Evolutionary conservation across 2,329 filamentous ascomycete genomes (phyloP).

Genomic region (Thermothelomyces thermophilus): DNA sequence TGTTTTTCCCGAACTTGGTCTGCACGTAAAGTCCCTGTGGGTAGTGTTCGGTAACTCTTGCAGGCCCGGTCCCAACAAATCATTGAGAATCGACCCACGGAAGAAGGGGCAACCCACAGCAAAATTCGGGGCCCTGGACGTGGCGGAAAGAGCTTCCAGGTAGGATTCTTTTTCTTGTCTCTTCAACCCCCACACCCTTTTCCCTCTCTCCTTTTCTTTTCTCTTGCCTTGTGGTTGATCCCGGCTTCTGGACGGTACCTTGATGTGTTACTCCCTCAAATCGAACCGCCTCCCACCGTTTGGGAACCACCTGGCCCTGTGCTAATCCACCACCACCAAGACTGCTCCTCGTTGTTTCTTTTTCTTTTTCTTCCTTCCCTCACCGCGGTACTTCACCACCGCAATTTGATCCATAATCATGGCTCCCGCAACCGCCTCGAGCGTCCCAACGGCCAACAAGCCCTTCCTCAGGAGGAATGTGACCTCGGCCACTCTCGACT

Average conservation of each 20-base stretch:
- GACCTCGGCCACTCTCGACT: conserved; percentile 35
- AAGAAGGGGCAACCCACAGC: conserved; percentile 13
- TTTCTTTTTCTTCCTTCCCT: conserved; percentile 7
- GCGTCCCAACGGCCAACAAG: conserved; percentile 37
- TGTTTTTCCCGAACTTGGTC: neutral
- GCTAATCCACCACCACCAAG: conserved; percentile 2
- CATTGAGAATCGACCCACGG: conserved; percentile 22
- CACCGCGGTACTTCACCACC: neutral
- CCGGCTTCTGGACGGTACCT: conserved; percentile 12
- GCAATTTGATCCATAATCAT: conserved; percentile 29
- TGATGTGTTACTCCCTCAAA: conserved; percentile 1
- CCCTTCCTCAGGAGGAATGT: conserved; percentile 43
- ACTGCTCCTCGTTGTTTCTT: conserved; percentile 3
- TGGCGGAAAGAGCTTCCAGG: conserved; percentile 4
- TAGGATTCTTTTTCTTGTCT: conserved; percentile 5
- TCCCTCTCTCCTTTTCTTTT: conserved; percentile 4
- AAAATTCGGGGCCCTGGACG: conserved; percentile 16
- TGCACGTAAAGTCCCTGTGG: conserved; percentile 5
- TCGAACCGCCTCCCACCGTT: neutral
- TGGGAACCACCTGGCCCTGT: neutral
- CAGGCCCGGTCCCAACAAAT: conserved; percentile 22
- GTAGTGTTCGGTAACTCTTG: neutral
- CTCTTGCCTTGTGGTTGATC: conserved; percentile 8
- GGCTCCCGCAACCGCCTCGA: conserved; percentile 40
- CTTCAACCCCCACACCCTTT: conserved; percentile 4